Base-by-base conservation (phyloP, 257 asterid genomes). In the Thymus mandschuricus region DNA sequence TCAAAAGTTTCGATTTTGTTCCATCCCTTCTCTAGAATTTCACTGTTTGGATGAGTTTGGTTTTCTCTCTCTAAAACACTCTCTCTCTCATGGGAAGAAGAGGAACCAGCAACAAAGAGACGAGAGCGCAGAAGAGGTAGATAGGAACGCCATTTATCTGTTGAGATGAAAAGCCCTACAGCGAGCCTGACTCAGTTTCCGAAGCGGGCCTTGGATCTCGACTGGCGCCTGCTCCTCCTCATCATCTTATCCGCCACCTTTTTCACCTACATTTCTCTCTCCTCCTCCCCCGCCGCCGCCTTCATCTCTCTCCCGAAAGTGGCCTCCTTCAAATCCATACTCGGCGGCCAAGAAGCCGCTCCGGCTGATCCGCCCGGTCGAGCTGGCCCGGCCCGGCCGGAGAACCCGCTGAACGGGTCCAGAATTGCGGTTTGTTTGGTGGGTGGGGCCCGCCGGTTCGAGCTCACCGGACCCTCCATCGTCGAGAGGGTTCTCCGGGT, bases 401-500 rank as follows among this genome's bases (percentile, higher is more conserved):
- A 46, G 21, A 3, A 48, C 29, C 80, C 78, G 66, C 38, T 80
- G 46, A 76, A 73, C 4, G 74, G 79, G 69, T 67, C 96, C 46
- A 84, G 89, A 71, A 92, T 95, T 12, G 99, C 97, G 13, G 97
- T 95, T 5, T 95, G 99, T 66, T 79, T 95, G 82, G 98, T 95
- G 29, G 99, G 99, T 27, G 99, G 99, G 64, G 99, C 99, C 49
- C 82, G 99, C 60, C 85, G 98, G 30, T 95, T 95, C 77, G 99
- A 95, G 82, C 89, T 95, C 31, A 88, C 99, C 10, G 98, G 99
- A 1, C 97, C 98, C 10, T 95, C 98, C 66, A 89, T 95, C 15
- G 50, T 95, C 4, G 84, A 84, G 13, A 85, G 82, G 77, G 78
- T 95, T 71, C 90, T 95, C 10, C 64, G 77, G 0, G 90, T 81